These are phyloP conservation scores for Xylariaceae sp. DNA, from an alignment of 2,329 filamentous ascomycete genomes.

Conservation along the genomic window DNA sequence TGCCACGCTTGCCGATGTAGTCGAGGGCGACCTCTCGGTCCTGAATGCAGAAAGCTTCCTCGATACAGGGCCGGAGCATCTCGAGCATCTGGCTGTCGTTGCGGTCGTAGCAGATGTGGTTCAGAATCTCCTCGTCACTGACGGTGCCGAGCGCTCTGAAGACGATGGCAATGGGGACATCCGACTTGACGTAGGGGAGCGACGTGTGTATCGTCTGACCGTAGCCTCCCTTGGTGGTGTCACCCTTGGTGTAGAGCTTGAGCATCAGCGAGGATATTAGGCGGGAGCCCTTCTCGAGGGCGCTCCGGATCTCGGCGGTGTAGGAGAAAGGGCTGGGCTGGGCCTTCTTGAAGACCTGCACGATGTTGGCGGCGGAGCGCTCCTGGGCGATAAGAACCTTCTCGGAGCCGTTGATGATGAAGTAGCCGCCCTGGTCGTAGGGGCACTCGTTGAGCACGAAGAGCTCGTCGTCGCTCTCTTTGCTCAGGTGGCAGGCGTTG, in stretches of 20 bases:
- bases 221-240: slow-evolving; percentile 73
- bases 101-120: slow-evolving; percentile 94
- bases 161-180: slow-evolving; percentile 91
- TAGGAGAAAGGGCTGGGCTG: slow-evolving; percentile 89
- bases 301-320: slow-evolving; percentile 92
- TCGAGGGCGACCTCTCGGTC: slow-evolving; percentile 92
- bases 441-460: slow-evolving; percentile 95
- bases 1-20: slow-evolving; percentile 91
- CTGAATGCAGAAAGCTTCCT: slow-evolving; percentile 94
- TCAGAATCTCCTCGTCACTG: slow-evolving; percentile 95
- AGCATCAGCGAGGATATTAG: slow-evolving; percentile 91
- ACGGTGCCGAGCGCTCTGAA: slow-evolving; percentile 95
- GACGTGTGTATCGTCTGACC: slow-evolving; percentile 88
- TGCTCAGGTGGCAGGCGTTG: slow-evolving; percentile 85
- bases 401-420: slow-evolving; percentile 98
- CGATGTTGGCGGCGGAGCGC: slow-evolving; percentile 95
- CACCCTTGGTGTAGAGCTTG: slow-evolving; percentile 84
- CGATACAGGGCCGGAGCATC: slow-evolving; percentile 94
- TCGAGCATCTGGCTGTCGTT: slow-evolving; percentile 97
- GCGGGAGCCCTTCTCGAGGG: slow-evolving; percentile 91
- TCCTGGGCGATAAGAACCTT: slow-evolving; percentile 98
- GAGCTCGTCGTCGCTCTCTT: slow-evolving; percentile 78
- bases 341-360: slow-evolving; percentile 98
- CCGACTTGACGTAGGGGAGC: slow-evolving; percentile 88
- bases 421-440: slow-evolving; percentile 97